Evolutionary conservation across 1,284 basidiomycete genomes (phyloP).

Genomic region (Porogramme epimiltina): DNA sequence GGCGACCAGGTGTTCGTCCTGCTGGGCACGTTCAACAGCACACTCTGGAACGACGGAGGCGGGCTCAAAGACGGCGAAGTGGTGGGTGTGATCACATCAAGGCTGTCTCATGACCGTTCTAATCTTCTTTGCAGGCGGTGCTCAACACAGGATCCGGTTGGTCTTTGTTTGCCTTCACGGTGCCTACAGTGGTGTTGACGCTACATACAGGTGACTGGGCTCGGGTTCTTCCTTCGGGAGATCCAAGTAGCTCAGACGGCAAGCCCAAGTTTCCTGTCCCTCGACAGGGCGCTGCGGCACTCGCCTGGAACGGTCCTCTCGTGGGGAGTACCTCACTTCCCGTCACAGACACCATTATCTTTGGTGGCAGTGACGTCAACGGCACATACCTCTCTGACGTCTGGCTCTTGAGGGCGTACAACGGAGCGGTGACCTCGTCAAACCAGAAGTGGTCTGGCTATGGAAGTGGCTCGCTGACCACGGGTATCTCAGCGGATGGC

Average conservation of each 20-base stretch:
- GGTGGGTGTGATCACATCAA: slow-evolving; percentile 46
- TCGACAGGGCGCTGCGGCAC: slow-evolving; percentile 68
- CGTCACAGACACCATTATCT: slow-evolving; percentile 77
- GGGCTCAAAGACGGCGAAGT: slow-evolving; percentile 68
- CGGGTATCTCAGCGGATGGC: slow-evolving; percentile 64
- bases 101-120: too few relatives aligned
- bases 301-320: slow-evolving; percentile 54
- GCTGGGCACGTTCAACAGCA: slow-evolving; percentile 63
- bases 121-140: slow-evolving; percentile 51
- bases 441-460: slow-evolving; percentile 62
- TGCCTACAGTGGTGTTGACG: neutral
- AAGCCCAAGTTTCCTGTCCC: slow-evolving; percentile 56
- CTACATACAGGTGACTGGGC: slow-evolving; percentile 59
- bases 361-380: slow-evolving; percentile 67
- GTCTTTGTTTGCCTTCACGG: neutral
- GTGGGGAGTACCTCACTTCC: slow-evolving; percentile 52
- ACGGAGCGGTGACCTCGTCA: slow-evolving; percentile 54
- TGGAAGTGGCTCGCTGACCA: slow-evolving; percentile 58
- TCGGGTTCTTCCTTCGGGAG: slow-evolving; percentile 71
- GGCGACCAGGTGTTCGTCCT: slow-evolving; percentile 65
- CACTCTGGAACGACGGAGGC: slow-evolving; percentile 65
- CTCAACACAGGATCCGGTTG: slow-evolving; percentile 50
- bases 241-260: slow-evolving; percentile 52
- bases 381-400: slow-evolving; percentile 73
- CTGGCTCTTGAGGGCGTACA: slow-evolving; percentile 76